A percentile compares a stretch with the other conserved stretches of the same genome.
Evolutionary conservation across 352 stramenopile species (phyloP).

Genomic region (Globisporangium canariense): DNA sequence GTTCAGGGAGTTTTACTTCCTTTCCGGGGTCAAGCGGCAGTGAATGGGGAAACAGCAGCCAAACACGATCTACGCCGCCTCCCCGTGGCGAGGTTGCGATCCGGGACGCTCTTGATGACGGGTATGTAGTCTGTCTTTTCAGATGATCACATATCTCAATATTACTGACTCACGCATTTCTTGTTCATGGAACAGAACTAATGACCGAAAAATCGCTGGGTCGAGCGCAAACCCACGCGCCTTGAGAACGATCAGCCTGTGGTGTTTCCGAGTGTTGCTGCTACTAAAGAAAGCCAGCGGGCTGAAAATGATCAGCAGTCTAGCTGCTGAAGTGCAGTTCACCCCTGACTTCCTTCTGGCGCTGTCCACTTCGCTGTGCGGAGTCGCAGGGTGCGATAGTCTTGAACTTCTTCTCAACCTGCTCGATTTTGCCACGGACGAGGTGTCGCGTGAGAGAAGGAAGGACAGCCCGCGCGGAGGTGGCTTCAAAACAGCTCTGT

Average conservation of each 20-base stretch:
- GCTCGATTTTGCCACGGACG: slow-evolving; percentile 44
- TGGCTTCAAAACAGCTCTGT: slow-evolving; percentile 35
- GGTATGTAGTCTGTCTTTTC: not conserved
- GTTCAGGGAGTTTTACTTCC: not conserved
- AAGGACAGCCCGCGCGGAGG: slow-evolving; percentile 20
- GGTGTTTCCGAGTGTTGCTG: slow-evolving; percentile 70
- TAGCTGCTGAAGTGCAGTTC: slow-evolving; percentile 42
- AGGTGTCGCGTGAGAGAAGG: slow-evolving; percentile 28
- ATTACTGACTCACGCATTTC: not conserved
- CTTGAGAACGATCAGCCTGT: slow-evolving; percentile 49
- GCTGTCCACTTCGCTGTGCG: slow-evolving; percentile 53
- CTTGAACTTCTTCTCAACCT: slow-evolving; percentile 54
- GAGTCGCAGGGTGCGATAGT: slow-evolving; percentile 52
- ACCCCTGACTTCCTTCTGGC: slow-evolving; percentile 67
- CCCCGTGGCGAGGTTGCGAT: not conserved
- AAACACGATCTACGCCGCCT: not conserved
- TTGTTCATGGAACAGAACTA: slow-evolving; percentile 6
- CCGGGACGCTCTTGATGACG: slow-evolving; percentile 35
- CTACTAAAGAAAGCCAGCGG: slow-evolving; percentile 78
- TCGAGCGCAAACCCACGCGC: not conserved
- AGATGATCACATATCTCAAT: too few relatives aligned
- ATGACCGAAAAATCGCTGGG: not conserved
- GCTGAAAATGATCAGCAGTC: slow-evolving; percentile 49
- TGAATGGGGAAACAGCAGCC: slow-evolving; percentile 17
- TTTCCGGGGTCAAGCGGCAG: slow-evolving; percentile 5